phyloP scores from a whole-genome alignment of 768 basidiomycete genomes.

The Candolleomyces aberdarensis region DNA sequence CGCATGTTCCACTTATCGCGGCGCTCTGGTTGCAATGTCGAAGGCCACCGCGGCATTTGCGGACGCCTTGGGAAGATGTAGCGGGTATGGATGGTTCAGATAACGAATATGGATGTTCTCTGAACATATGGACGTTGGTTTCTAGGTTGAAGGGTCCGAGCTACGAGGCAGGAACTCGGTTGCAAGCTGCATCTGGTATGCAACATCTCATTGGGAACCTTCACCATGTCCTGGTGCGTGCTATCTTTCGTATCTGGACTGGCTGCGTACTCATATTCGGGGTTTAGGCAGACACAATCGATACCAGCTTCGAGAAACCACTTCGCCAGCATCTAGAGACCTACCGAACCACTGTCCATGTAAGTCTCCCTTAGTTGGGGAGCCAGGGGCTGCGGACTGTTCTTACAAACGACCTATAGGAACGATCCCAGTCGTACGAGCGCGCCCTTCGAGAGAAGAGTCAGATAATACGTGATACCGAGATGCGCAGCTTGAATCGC shows the following conservation, averaged over 20 bases:
- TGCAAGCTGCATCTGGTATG: slow-evolving; percentile 84
- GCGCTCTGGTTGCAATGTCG: slow-evolving; percentile 77
- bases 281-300: slow-evolving; percentile 74
- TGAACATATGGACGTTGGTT: not conserved
- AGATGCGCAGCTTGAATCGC: slow-evolving; percentile 79
- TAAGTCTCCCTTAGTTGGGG: slow-evolving; percentile 20
- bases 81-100: slow-evolving; percentile 51
- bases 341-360: slow-evolving; percentile 72
- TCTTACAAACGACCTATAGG: slow-evolving; percentile 39
- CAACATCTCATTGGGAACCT: slow-evolving; percentile 92
- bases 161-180: slow-evolving; percentile 75
- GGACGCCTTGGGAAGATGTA: slow-evolving; percentile 80
- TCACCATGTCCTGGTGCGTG: slow-evolving; percentile 82
- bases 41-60: slow-evolving; percentile 84
- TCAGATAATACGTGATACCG: slow-evolving; percentile 78
- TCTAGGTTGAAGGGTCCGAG: slow-evolving; percentile 71
- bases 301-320: slow-evolving; percentile 87
- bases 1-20: slow-evolving; percentile 75
- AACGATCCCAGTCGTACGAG: slow-evolving; percentile 84
- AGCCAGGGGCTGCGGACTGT: not conserved
- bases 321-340: slow-evolving; percentile 80
- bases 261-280: slow-evolving; percentile 1
- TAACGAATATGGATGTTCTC: not conserved
- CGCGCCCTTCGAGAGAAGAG: slow-evolving; percentile 80
- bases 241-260: slow-evolving; percentile 1